Evolutionary conservation across 1,139 yeast species (phyloP).

Genomic region (Meyerozyma athensensis): DNA sequence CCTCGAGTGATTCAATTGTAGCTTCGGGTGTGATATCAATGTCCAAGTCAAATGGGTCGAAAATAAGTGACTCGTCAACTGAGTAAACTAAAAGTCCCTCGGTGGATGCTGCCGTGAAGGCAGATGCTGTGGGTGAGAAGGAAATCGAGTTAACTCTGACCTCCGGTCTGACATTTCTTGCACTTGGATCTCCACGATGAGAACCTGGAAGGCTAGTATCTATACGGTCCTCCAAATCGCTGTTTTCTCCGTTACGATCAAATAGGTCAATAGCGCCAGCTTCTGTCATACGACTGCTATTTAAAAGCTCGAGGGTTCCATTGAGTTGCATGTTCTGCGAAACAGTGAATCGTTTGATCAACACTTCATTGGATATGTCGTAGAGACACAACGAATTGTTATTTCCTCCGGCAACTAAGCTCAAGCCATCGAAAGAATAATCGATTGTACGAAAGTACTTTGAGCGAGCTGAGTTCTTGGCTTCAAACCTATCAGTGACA

Average conservation of each 20-base stretch:
- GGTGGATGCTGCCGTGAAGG: slow-evolving; percentile 94
- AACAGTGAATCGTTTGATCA: slow-evolving; percentile 74
- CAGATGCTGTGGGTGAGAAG: slow-evolving; percentile 86
- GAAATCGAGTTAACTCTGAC: slow-evolving; percentile 70
- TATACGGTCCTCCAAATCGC: slow-evolving; percentile 78
- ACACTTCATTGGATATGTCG: slow-evolving; percentile 82
- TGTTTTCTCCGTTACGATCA: slow-evolving; percentile 80
- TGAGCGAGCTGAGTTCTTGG: slow-evolving; percentile 78
- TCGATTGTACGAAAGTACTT: slow-evolving; percentile 77
- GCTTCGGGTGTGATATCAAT: slow-evolving; percentile 85
- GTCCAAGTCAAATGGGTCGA: slow-evolving; percentile 95
- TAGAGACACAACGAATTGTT: slow-evolving; percentile 88
- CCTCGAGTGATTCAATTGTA: slow-evolving; percentile 55
- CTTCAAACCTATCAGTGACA: slow-evolving; percentile 72
- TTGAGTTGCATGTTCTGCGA: slow-evolving; percentile 87
- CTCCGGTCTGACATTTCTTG: slow-evolving; percentile 73
- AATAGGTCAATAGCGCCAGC: slow-evolving; percentile 82
- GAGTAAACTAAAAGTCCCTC: slow-evolving; percentile 87
- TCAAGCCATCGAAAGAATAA: slow-evolving; percentile 86
- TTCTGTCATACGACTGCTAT: slow-evolving; percentile 79
- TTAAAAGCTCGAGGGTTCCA: slow-evolving; percentile 78
- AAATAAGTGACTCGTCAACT: slow-evolving; percentile 66
- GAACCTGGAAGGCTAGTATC: slow-evolving; percentile 86
- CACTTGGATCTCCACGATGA: slow-evolving; percentile 79
- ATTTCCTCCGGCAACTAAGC: slow-evolving; percentile 89